Conservation (phyloP, 176 grass and related monocot species). For the Secale cereale region DNA sequence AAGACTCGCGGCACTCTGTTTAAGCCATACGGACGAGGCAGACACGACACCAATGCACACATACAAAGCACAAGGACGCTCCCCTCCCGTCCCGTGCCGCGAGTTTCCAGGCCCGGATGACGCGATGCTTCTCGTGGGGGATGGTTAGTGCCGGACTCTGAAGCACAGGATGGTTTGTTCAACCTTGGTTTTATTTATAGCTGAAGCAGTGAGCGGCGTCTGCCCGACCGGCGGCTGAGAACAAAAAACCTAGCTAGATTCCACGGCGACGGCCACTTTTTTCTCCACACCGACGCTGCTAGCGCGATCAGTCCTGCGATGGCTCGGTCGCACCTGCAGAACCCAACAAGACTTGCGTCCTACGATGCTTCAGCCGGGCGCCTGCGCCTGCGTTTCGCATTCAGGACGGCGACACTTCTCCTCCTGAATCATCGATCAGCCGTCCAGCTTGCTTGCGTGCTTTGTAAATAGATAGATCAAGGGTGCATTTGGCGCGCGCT, state of each 20-base stretch:
- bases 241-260: background rate
- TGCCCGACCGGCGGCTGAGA: background rate
- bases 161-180: background rate
- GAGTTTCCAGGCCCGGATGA: no score
- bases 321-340: background rate
- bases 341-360: conserved; percentile 5
- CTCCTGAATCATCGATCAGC: background rate
- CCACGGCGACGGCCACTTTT: background rate
- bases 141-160: no score
- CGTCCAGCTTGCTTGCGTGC: background rate
- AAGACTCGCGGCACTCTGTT: no score
- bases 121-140: no score
- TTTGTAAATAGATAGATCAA: background rate
- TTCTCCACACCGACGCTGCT: background rate
- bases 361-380: conserved; percentile 19
- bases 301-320: background rate
- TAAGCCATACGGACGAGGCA: no score
- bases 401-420: conserved; percentile 16
- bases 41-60: no score
- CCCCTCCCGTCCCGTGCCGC: no score
- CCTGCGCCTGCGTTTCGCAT: conserved; percentile 25
- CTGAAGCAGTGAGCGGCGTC: background rate
- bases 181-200: background rate
- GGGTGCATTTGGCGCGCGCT: background rate
- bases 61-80: no score